A percentile compares a stretch with the other conserved stretches of the same genome.
phyloP scores from a whole-genome alignment of 257 asterid genomes.

The Schizonepeta tenuifolia region DNA sequence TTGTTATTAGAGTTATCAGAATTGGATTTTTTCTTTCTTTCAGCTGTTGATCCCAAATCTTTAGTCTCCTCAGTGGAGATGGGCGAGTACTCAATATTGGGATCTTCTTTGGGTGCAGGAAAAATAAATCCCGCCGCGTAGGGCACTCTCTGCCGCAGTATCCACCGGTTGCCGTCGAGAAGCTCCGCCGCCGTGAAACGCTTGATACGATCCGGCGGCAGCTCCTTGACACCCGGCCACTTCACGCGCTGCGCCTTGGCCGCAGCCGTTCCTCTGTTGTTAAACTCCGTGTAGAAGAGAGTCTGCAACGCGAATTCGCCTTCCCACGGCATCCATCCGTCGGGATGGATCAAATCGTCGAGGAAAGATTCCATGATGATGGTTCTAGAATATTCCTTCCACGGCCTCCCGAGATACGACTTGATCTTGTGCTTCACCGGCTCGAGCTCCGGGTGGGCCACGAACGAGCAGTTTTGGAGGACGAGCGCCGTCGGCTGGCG shows the following conservation, averaged over 20 bases:
- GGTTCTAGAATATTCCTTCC: conserved; percentile 80
- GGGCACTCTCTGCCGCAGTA: conserved; percentile 49
- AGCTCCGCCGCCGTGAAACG: conserved; percentile 59
- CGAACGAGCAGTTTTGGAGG: conserved; percentile 69
- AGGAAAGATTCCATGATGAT: conserved; percentile 71
- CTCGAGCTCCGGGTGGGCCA: conserved; percentile 52
- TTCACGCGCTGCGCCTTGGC: conserved; percentile 51
- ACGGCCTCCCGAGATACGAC: conserved; percentile 77
- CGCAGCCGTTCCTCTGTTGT: conserved; percentile 77
- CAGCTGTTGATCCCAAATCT: conserved; percentile 51
- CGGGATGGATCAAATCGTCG: conserved; percentile 65
- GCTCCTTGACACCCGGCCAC: conserved; percentile 79
- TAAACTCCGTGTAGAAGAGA: conserved; percentile 71
- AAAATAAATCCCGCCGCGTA: conserved; percentile 54
- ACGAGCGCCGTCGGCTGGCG: conserved; percentile 79
- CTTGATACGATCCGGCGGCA: conserved; percentile 51
- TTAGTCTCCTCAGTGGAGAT: conserved; percentile 62
- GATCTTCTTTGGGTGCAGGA: conserved; percentile 56
- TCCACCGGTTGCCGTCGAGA: conserved; percentile 64
- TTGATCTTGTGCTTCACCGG: conserved; percentile 41
- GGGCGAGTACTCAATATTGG: conserved; percentile 56
- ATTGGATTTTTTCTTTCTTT: background rate
- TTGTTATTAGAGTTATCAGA: background rate
- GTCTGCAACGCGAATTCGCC: conserved; percentile 54
- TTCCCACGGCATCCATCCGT: conserved; percentile 83